These are phyloP conservation scores for Skeletonema costatum DNA, from an alignment of 108 stramenopile genomes.

Conservation along the genomic window DNA sequence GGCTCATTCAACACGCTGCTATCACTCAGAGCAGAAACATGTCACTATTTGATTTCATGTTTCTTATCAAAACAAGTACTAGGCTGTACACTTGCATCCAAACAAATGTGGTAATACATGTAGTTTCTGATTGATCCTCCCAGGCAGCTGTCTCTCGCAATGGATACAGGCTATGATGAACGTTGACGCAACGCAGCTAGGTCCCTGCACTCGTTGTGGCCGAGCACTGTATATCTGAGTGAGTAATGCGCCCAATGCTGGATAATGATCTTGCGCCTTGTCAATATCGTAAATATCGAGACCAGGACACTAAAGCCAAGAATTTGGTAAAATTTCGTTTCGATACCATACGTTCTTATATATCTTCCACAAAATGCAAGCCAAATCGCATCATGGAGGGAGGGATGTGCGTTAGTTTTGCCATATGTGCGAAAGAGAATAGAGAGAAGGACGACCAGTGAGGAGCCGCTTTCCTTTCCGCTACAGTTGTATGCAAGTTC, in stretches of 20 bases:
- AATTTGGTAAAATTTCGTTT: slow-evolving; percentile 78
- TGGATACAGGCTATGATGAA: slow-evolving; percentile 70
- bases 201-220: slow-evolving; percentile 52
- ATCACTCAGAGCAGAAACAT: slow-evolving; percentile 1
- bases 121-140: slow-evolving; percentile 87
- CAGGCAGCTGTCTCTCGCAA: slow-evolving; percentile 73
- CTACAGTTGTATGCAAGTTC: background rate
- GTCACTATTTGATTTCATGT: background rate
- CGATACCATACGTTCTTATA: slow-evolving; percentile 71
- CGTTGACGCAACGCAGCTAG: slow-evolving; percentile 53
- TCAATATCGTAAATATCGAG: slow-evolving; percentile 37
- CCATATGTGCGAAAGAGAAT: slow-evolving; percentile 84
- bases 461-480: slow-evolving; percentile 65
- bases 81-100: slow-evolving; percentile 73
- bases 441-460: slow-evolving; percentile 81
- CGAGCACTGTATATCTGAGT: slow-evolving; percentile 35
- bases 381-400: slow-evolving; percentile 81
- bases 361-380: slow-evolving; percentile 72
- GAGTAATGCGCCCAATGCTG: slow-evolving; percentile 17
- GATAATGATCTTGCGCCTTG: background rate
- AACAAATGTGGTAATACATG: slow-evolving; percentile 83
- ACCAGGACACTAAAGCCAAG: slow-evolving; percentile 67
- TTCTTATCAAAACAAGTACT: slow-evolving; percentile 40
- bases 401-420: slow-evolving; percentile 65
- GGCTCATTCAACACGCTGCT: slow-evolving; percentile 37